Conservation (phyloP, 306 rosid genomes). For the Cicer yamashitae region DNA sequence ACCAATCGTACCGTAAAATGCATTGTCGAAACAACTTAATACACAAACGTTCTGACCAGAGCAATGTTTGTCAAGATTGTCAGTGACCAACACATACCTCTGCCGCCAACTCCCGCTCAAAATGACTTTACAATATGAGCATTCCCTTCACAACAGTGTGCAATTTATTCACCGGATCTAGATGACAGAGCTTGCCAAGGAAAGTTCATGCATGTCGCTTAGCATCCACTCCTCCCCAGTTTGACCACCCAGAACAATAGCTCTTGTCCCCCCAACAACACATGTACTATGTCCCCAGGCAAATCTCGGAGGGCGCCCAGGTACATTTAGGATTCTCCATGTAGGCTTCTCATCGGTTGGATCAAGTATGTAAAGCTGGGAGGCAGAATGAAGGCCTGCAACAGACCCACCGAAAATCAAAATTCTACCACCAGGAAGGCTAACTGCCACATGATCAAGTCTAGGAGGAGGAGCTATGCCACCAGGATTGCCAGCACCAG, state of each 20-base stretch:
- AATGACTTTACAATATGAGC: conserved; percentile 48
- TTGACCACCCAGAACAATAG: conserved; percentile 97
- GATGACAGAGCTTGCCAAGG: conserved; percentile 78
- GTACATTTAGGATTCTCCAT: conserved; percentile 94
- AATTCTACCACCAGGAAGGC: conserved; percentile 97
- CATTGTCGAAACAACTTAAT: conserved; percentile 50
- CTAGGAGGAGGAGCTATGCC: conserved; percentile 99
- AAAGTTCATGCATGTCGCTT: conserved; percentile 96
- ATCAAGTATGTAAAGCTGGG: conserved; percentile 93
- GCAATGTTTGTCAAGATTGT: conserved; percentile 54
- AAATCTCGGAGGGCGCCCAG: conserved; percentile 92
- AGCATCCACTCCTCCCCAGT: conserved; percentile 99
- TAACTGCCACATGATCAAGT: conserved; percentile 97
- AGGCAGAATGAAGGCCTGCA: conserved; percentile 99
- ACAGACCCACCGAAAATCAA: conserved; percentile 98
- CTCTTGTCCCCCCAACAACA: conserved; percentile 98
- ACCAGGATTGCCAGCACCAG: conserved; percentile 97
- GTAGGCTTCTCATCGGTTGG: conserved; percentile 98
- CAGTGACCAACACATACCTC: conserved; percentile 57
- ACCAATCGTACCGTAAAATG: conserved; percentile 57
- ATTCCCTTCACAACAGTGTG: conserved; percentile 46
- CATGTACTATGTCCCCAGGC: conserved; percentile 99
- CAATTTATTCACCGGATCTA: conserved; percentile 53
- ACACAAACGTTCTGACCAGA: conserved; percentile 56
- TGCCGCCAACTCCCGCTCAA: conserved; percentile 51